Evolutionary conservation across 192 early-diverging fungal genomes (phyloP).

Genomic region (Coemansia sp.): DNA sequence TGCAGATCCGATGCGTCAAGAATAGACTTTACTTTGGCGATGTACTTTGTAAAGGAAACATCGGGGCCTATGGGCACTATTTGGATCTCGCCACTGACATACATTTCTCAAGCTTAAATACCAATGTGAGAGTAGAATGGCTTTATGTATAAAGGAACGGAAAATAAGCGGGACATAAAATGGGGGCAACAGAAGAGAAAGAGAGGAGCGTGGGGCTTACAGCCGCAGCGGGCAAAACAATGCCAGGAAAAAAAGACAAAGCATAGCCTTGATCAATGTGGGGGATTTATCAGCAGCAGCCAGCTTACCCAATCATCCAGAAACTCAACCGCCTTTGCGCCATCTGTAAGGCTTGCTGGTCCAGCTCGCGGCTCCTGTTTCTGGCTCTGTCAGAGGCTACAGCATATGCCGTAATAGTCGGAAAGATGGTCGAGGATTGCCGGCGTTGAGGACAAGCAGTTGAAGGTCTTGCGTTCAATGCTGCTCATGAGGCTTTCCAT

Average conservation of each 20-base stretch:
- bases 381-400: slow-evolving; percentile 1
- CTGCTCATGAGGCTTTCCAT: slow-evolving; percentile 76
- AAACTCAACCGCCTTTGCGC: not conserved
- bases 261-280: no score
- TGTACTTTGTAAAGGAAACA: slow-evolving; percentile 44
- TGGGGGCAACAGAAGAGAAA: not conserved
- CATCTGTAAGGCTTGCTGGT: no score
- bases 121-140: not conserved
- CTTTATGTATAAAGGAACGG: not conserved
- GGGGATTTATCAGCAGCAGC: not conserved
- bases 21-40: slow-evolving; percentile 40
- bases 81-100: slow-evolving; percentile 51
- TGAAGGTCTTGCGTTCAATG: slow-evolving; percentile 83
- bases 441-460: slow-evolving; percentile 73
- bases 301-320: not conserved
- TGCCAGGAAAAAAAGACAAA: no score
- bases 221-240: no score
- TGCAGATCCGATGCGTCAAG: slow-evolving; percentile 42
- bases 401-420: slow-evolving; percentile 52
- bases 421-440: slow-evolving; percentile 81
- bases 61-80: slow-evolving; percentile 40
- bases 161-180: not conserved
- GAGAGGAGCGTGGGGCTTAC: no score
- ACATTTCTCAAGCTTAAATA: slow-evolving; percentile 17
- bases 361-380: not conserved